phyloP scores from a whole-genome alignment of 2,329 filamentous ascomycete genomes.

The Trichoderma asperellum region DNA sequence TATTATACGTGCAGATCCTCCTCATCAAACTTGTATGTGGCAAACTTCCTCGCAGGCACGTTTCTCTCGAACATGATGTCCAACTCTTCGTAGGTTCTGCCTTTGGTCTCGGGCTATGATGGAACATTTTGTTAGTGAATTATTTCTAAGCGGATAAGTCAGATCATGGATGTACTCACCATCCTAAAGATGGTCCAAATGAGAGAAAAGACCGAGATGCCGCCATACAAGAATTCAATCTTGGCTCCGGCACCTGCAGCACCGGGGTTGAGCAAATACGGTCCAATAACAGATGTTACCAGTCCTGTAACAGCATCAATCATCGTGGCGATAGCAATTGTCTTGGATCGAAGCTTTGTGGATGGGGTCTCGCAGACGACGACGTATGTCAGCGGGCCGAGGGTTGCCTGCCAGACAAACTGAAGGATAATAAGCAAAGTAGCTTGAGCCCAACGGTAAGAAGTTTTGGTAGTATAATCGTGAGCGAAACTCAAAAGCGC shows the following conservation, averaged over 20 bases:
- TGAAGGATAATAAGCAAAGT: conserved; percentile 56
- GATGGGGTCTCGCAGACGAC: conserved; percentile 58
- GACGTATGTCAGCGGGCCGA: conserved; percentile 59
- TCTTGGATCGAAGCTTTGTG: conserved; percentile 58
- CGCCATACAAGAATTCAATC: conserved; percentile 27
- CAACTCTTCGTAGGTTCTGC: conserved; percentile 50
- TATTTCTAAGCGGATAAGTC: neutral
- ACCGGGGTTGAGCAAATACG: conserved; percentile 25
- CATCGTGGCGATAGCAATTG: conserved; percentile 42
- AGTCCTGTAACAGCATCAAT: conserved; percentile 17
- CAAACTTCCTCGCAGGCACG: conserved; percentile 41
- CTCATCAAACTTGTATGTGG: conserved; percentile 28
- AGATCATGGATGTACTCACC: neutral
- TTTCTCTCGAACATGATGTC: conserved; percentile 41
- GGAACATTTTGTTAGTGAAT: neutral
- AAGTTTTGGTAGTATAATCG: conserved; percentile 17
- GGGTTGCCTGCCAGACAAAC: conserved; percentile 58
- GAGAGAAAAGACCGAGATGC: conserved; percentile 25
- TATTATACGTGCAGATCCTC: conserved; percentile 14
- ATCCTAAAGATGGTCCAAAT: conserved; percentile 26
- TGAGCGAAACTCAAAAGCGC: conserved; percentile 40
- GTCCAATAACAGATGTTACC: conserved; percentile 27
- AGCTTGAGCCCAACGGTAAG: conserved; percentile 47
- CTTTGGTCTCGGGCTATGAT: conserved; percentile 54
- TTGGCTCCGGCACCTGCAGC: conserved; percentile 24